Evolutionary conservation across 1,284 basidiomycete species (phyloP).

Genomic region (Irpex rosettiformis): DNA sequence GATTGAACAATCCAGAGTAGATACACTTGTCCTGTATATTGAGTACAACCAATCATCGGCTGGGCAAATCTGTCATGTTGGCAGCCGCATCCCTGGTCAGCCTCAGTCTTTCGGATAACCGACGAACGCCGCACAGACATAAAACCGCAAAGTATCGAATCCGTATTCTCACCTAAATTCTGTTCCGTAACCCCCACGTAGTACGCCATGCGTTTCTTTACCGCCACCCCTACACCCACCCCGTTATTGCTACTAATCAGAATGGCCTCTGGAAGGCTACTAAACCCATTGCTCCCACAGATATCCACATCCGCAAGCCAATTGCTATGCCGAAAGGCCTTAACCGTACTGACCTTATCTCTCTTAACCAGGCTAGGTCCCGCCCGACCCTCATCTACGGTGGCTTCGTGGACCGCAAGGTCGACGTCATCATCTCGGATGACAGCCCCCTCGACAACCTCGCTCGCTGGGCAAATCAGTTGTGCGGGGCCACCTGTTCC

Average conservation of each 20-base stretch:
- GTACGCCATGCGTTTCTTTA: constrained; percentile 1
- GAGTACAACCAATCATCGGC: too few species aligned
- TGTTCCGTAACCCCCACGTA: neutral
- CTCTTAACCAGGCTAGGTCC: neutral
- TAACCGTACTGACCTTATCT: constrained; percentile 1
- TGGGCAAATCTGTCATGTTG: too few species aligned
- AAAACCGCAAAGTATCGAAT: neutral
- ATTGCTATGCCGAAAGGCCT: neutral
- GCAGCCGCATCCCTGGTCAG: too few species aligned
- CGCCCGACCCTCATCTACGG: constrained; percentile 1
- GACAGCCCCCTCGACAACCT: constrained; percentile 1
- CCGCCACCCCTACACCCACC: neutral
- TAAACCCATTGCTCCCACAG: neutral
- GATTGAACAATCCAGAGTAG: too few species aligned
- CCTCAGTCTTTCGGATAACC: neutral
- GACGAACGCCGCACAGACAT: neutral
- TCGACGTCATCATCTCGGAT: neutral
- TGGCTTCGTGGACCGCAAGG: constrained; percentile 2
- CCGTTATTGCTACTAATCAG: neutral
- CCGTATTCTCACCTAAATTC: neutral
- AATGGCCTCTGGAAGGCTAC: neutral
- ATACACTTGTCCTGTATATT: too few species aligned
- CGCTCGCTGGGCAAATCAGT: neutral
- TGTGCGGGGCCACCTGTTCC: too few species aligned
- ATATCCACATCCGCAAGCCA: neutral